phyloP scores from a whole-genome alignment of 2,329 filamentous ascomycete genomes.

The Epichloe hybrida region DNA sequence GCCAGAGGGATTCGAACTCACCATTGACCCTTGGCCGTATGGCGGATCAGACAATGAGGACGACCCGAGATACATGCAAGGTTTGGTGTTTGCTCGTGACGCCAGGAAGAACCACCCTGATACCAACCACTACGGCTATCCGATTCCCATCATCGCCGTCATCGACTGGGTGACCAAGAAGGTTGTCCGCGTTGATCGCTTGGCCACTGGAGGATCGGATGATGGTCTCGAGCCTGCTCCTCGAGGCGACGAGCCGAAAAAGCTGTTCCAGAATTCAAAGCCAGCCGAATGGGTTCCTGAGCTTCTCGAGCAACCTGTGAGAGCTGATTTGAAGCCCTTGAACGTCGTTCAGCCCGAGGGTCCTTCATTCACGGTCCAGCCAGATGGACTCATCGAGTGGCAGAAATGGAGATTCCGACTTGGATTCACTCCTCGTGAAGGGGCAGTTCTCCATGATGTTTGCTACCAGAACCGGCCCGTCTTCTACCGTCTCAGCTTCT shows the following conservation, averaged over 20 bases:
- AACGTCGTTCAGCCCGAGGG: slow-evolving; percentile 59
- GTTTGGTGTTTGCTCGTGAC: slow-evolving; percentile 34
- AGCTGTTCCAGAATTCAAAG: slow-evolving; percentile 28
- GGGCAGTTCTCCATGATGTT: slow-evolving; percentile 56
- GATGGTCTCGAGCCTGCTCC: slow-evolving; percentile 29
- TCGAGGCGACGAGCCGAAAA: slow-evolving; percentile 26
- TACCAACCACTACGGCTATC: slow-evolving; percentile 49
- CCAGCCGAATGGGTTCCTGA: slow-evolving; percentile 36
- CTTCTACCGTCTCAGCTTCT: slow-evolving; percentile 52
- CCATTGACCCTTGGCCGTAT: slow-evolving; percentile 55
- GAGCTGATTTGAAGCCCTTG: slow-evolving; percentile 51
- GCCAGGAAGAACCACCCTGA: slow-evolving; percentile 31
- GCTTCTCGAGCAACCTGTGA: slow-evolving; percentile 31
- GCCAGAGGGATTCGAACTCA: slow-evolving; percentile 28
- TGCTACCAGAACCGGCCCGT: slow-evolving; percentile 52
- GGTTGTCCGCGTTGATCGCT: slow-evolving; percentile 42
- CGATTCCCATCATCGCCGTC: slow-evolving; percentile 44
- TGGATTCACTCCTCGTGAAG: slow-evolving; percentile 56
- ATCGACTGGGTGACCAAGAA: slow-evolving; percentile 43
- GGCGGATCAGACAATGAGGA: slow-evolving; percentile 28
- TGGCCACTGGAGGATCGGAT: slow-evolving; percentile 32
- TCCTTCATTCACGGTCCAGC: slow-evolving; percentile 46
- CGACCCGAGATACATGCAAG: slow-evolving; percentile 33
- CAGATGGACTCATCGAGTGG: slow-evolving; percentile 39
- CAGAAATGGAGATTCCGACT: slow-evolving; percentile 59